Evolutionary conservation across 2,329 filamentous ascomycete species (phyloP), one percentile per base, ranked within the genome.

Genomic region (Dactylellina drechsleri): DNA sequence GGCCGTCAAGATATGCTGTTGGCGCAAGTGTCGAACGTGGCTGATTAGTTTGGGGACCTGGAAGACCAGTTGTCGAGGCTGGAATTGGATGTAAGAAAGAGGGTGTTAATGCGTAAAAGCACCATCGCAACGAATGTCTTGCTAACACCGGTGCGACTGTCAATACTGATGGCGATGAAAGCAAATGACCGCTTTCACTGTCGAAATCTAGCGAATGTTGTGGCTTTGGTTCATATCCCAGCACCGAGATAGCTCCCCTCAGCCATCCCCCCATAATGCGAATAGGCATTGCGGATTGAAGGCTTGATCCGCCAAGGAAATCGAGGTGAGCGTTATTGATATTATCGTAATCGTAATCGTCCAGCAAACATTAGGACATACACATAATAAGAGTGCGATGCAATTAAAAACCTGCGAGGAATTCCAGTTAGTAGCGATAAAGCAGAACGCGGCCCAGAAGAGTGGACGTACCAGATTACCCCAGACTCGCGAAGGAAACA

Each of bases 1-100:
- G 77, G 50, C 80, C 80, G 64, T 81, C 80, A 1, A 81, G 77
- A 31, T 77, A 78, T 8, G 76, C 77, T 12, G 77, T 77, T 7
- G 62, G 31, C 18, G 61, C 40, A 13, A 74, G n/a, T 2, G 59
- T 18, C 7, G 53, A 16, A 7, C 45, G 53, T n/a, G 53, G 45
- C 20, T n/a, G 40, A 47, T 40, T 50, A 5, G 31, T 52, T 28
- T 74, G 56, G 49, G 41, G 50, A 2, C 43, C 43, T 3, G 68
- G 68, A 10, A 66, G 57, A 6, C 49, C 23, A 12, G 61, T 47
- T 7, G 28, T 18, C 18, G 56, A 52, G 20, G 68, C 40, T 28
- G 62, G 7, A 10, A 60, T 60, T 12, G 68, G 68, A 7, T 66
- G 62, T 18, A 74, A 43, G 18, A 74, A 74, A 2, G 68, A 74